Percentiles rank a stretch among this genome's conserved stretches.
phyloP scores from a whole-genome alignment of 371 early-diverging fungal species.

The Haplosporangium sp. region DNA sequence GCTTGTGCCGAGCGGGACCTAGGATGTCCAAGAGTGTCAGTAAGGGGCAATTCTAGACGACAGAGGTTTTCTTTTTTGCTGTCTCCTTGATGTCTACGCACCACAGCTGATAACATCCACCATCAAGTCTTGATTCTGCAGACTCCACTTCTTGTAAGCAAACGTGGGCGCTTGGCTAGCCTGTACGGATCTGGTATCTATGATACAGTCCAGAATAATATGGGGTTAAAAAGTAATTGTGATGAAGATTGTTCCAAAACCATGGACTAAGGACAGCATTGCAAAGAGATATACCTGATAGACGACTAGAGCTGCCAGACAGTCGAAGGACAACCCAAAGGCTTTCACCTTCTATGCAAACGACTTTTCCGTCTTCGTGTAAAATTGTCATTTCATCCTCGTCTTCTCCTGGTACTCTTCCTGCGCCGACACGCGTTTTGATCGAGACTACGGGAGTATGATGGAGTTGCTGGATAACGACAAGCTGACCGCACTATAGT shows the following conservation, averaged over 20 bases:
- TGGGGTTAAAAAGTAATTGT: neutral
- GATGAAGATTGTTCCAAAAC: too few species aligned
- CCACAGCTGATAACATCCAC: constrained; percentile 66
- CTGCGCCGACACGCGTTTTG: constrained; percentile 60
- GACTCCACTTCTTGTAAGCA: constrained; percentile 69
- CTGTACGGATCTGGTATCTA: constrained; percentile 47
- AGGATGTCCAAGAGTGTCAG: neutral
- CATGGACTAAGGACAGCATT: too few species aligned
- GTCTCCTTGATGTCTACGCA: constrained; percentile 15
- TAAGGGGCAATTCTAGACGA: neutral
- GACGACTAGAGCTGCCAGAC: constrained; percentile 54
- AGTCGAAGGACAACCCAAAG: constrained; percentile 70
- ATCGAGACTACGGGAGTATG: constrained; percentile 62
- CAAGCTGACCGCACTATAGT: constrained; percentile 59
- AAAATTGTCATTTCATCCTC: constrained; percentile 72
- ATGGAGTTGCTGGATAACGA: constrained; percentile 70
- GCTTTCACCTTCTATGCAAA: constrained; percentile 71
- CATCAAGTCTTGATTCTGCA: constrained; percentile 64
- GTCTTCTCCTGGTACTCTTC: constrained; percentile 56
- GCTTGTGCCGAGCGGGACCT: constrained; percentile 52
- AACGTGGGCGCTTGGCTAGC: constrained; percentile 67
- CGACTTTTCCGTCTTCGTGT: constrained; percentile 62
- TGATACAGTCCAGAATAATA: neutral
- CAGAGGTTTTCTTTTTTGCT: neutral
- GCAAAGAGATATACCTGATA: constrained; percentile 11